Percentiles rank a stretch among this genome's conserved stretches.
Evolutionary conservation across 2,329 filamentous ascomycete genomes (phyloP).

Genomic region (Cladosporium sphaerospermum): DNA sequence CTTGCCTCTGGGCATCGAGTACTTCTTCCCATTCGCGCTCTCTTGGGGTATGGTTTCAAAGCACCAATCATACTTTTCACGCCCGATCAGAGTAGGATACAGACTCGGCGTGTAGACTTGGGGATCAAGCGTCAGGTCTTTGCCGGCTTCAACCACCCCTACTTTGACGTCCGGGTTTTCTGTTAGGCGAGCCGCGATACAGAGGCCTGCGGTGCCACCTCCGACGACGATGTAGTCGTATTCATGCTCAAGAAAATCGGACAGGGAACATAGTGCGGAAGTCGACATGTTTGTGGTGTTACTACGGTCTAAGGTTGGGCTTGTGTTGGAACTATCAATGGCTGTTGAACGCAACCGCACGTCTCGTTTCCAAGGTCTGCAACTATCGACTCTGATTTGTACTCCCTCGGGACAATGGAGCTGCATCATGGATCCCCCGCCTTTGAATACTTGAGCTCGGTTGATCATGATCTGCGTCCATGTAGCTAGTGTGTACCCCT

Average conservation of each 20-base stretch:
- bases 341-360: neutral
- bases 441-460: conserved; percentile 2
- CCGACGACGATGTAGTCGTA: conserved; percentile 29
- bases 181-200: conserved; percentile 25
- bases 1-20: conserved; percentile 32
- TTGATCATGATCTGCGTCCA: neutral
- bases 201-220: conserved; percentile 29
- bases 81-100: conserved; percentile 28
- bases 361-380: neutral
- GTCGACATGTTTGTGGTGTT: neutral
- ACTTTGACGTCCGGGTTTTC: conserved; percentile 27
- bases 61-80: conserved; percentile 31
- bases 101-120: conserved; percentile 29
- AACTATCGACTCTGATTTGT: neutral
- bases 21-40: conserved; percentile 22
- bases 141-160: conserved; percentile 30
- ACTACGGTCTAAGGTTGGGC: neutral
- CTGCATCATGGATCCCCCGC: neutral
- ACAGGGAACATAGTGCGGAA: conserved; percentile 24
- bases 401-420: neutral
- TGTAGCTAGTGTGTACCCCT: conserved; percentile 1
- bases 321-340: neutral
- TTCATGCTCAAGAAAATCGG: conserved; percentile 21
- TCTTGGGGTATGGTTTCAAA: conserved; percentile 23
- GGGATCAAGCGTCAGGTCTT: conserved; percentile 22